Evolutionary conservation across 805 yeast genomes (phyloP).

Genomic region (Saccharomycopsis synnaedendra): DNA sequence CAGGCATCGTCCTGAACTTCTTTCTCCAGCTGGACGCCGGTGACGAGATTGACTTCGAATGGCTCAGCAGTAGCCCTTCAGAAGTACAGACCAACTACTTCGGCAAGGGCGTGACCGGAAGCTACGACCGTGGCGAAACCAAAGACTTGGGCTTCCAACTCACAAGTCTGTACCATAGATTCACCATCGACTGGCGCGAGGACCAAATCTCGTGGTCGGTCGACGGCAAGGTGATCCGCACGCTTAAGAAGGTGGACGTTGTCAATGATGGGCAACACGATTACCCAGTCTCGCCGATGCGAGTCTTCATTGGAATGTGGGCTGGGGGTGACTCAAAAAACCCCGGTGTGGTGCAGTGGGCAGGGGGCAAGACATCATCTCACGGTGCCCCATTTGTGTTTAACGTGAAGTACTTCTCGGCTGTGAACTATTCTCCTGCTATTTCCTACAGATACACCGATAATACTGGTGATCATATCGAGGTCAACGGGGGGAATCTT

Average conservation of each 20-base stretch:
- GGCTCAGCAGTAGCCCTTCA: slow-evolving; percentile 69
- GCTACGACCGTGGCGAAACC: slow-evolving; percentile 73
- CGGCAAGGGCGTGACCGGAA: slow-evolving; percentile 65
- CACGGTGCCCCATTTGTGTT: slow-evolving; percentile 57
- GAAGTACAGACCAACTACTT: slow-evolving; percentile 74
- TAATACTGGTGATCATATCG: slow-evolving; percentile 24
- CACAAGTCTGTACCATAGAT: slow-evolving; percentile 53
- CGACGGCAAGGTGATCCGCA: slow-evolving; percentile 62
- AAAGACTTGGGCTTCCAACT: slow-evolving; percentile 53
- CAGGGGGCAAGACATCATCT: slow-evolving; percentile 66
- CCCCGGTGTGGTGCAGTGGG: slow-evolving; percentile 70
- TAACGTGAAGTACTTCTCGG: slow-evolving; percentile 46
- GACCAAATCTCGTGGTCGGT: slow-evolving; percentile 56
- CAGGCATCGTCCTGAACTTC: slow-evolving; percentile 74
- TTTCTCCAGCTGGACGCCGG: slow-evolving; percentile 55
- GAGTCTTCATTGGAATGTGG: slow-evolving; percentile 46
- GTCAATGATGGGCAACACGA: slow-evolving; percentile 54
- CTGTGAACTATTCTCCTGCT: slow-evolving; percentile 65
- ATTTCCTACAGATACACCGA: slow-evolving; percentile 35
- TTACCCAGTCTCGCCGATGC: slow-evolving; percentile 81
- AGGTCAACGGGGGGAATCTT: slow-evolving; percentile 23
- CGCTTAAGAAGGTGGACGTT: slow-evolving; percentile 48
- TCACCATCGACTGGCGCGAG: slow-evolving; percentile 76
- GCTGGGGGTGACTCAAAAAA: slow-evolving; percentile 73
- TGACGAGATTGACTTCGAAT: slow-evolving; percentile 85